Conservation (phyloP, 495 filamentous ascomycete genomes). For the Daldinia loculata region DNA sequence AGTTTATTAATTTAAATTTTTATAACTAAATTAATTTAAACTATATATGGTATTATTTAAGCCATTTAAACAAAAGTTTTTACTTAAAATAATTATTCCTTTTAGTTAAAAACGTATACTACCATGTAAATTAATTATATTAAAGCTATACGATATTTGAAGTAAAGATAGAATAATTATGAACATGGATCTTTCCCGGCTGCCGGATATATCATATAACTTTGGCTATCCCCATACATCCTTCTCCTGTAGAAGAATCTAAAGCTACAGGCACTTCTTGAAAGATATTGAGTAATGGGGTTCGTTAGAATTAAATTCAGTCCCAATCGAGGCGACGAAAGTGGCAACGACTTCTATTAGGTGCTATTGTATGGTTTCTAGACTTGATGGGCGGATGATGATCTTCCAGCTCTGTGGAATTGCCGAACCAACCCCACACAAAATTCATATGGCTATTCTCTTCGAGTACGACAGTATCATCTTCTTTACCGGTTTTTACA, state of each 20-base stretch:
- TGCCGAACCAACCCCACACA: slow-evolving; percentile 45
- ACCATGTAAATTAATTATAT: too few relatives aligned
- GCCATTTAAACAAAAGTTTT: too few relatives aligned
- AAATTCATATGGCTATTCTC: slow-evolving; percentile 48
- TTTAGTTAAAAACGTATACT: too few relatives aligned
- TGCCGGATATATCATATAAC: background rate
- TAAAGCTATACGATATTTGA: too few relatives aligned
- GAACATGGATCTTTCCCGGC: background rate
- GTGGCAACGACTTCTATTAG: slow-evolving; percentile 20
- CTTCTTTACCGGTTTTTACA: slow-evolving; percentile 36
- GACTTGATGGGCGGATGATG: slow-evolving; percentile 39
- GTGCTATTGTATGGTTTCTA: slow-evolving; percentile 18
- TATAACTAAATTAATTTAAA: too few relatives aligned
- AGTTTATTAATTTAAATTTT: too few relatives aligned
- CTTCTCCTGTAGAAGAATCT: background rate
- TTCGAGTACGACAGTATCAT: slow-evolving; percentile 41
- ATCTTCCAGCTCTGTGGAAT: slow-evolving; percentile 44
- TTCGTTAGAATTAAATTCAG: slow-evolving; percentile 3
- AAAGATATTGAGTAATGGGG: slow-evolving; percentile 10
- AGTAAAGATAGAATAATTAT: background rate
- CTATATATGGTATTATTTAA: too few relatives aligned
- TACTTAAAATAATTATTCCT: too few relatives aligned
- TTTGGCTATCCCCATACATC: background rate
- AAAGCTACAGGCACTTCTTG: background rate
- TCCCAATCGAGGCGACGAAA: slow-evolving; percentile 15